Percentiles rank a stretch among this genome's conserved stretches.
phyloP scores from a whole-genome alignment of 768 basidiomycete species.

The Suillus clintonianus region DNA sequence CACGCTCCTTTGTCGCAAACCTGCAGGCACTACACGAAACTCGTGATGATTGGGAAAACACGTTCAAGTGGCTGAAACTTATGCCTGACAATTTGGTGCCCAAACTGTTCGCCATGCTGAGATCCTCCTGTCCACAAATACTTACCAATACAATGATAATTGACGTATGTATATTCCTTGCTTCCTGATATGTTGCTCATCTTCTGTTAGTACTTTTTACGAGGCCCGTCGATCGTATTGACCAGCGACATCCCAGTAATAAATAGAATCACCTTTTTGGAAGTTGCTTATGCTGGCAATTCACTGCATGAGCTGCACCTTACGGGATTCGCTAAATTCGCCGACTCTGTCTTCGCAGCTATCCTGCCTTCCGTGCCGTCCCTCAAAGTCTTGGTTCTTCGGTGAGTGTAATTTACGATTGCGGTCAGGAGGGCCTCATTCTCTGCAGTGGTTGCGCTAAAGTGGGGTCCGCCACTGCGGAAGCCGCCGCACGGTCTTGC shows the following conservation, averaged over 20 bases:
- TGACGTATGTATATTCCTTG: constrained; percentile 40
- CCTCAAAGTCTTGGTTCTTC: constrained; percentile 51
- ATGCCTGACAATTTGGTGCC: constrained; percentile 56
- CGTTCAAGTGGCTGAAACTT: constrained; percentile 40
- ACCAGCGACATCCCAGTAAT: constrained; percentile 55
- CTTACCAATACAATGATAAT: constrained; percentile 57
- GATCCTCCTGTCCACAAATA: constrained; percentile 48
- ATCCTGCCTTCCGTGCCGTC: constrained; percentile 45
- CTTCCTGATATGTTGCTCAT: background rate
- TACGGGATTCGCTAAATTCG: constrained; percentile 50
- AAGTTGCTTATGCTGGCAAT: constrained; percentile 32
- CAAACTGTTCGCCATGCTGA: constrained; percentile 53
- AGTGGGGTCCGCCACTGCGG: constrained; percentile 51
- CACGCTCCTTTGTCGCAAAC: constrained; percentile 51
- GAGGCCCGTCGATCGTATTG: constrained; percentile 51
- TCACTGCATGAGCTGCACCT: constrained; percentile 51
- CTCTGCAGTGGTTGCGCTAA: constrained; percentile 57
- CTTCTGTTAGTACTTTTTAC: constrained; percentile 54
- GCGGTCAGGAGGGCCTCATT: background rate
- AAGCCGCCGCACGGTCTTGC: constrained; percentile 45
- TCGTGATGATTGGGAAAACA: constrained; percentile 39
- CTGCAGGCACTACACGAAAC: constrained; percentile 42
- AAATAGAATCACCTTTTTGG: constrained; percentile 47
- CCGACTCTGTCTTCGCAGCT: constrained; percentile 53
- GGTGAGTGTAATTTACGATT: constrained; percentile 39